These are phyloP conservation scores for Penicillium carneum DNA, from an alignment of 2,329 filamentous ascomycete genomes.

Conservation along the genomic window DNA sequence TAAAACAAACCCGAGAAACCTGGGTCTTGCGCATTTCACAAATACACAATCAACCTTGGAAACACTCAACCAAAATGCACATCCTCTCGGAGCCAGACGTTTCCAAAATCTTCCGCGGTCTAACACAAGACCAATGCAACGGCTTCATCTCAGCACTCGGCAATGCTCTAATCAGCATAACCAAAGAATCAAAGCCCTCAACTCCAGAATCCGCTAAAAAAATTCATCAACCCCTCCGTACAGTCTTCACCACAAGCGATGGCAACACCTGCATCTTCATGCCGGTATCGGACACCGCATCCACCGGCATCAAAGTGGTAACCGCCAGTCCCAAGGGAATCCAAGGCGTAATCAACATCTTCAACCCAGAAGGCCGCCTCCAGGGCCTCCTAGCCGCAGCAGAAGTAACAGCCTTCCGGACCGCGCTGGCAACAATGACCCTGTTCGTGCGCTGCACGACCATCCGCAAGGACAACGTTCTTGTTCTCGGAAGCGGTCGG, in stretches of 20 bases:
- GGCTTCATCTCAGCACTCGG: slow-evolving; percentile 48
- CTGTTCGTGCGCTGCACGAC: slow-evolving; percentile 61
- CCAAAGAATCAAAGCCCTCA: slow-evolving; percentile 37
- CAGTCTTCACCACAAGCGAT: slow-evolving; percentile 49
- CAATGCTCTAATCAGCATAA: slow-evolving; percentile 45
- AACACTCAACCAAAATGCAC: slow-evolving; percentile 39
- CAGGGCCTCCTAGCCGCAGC: slow-evolving; percentile 75
- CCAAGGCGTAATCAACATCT: slow-evolving; percentile 73
- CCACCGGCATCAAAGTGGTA: slow-evolving; percentile 76
- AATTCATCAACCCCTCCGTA: slow-evolving; percentile 56
- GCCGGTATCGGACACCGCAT: slow-evolving; percentile 70
- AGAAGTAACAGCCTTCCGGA: slow-evolving; percentile 80
- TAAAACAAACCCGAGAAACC: background rate
- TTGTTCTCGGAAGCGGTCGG: slow-evolving; percentile 59
- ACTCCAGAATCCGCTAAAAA: slow-evolving; percentile 35
- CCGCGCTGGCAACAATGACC: slow-evolving; percentile 73
- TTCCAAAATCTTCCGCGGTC: slow-evolving; percentile 42
- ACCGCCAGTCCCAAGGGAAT: slow-evolving; percentile 60
- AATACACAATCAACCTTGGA: background rate
- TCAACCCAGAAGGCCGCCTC: slow-evolving; percentile 67
- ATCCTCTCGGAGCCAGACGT: slow-evolving; percentile 47
- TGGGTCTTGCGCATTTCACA: background rate
- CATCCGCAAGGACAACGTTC: slow-evolving; percentile 44
- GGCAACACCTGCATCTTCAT: slow-evolving; percentile 72
- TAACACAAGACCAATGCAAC: slow-evolving; percentile 45